A percentile compares a stretch with the other conserved stretches of the same genome.
These are phyloP conservation scores for Silene conica DNA, from an alignment of 148 eudicot species.

Conservation along the genomic window DNA sequence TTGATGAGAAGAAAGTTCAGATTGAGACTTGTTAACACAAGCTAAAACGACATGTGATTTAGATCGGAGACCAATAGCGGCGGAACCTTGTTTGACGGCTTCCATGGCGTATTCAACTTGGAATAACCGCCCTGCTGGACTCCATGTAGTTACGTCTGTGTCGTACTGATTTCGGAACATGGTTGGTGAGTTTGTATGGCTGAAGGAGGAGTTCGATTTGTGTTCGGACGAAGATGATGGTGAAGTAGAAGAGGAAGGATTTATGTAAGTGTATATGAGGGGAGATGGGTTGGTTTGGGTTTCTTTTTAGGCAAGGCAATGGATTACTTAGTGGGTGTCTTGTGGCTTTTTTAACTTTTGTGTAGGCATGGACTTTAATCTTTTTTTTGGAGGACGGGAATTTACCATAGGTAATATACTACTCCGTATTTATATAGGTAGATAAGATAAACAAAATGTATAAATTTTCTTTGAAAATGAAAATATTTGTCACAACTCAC, in stretches of 20 bases:
- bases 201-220: neutral
- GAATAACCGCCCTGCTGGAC: slow-evolving; percentile 82
- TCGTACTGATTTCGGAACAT: slow-evolving; percentile 99
- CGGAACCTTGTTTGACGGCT: slow-evolving; percentile 97
- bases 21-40: slow-evolving; percentile 78
- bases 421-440: too few species aligned
- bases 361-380: too few species aligned
- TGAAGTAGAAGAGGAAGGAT: neutral
- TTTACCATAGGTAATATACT: too few species aligned
- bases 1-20: slow-evolving; percentile 92
- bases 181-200: neutral
- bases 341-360: neutral
- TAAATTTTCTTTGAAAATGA: too few species aligned
- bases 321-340: neutral
- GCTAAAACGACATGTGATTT: slow-evolving; percentile 78
- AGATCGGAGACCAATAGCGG: slow-evolving; percentile 89
- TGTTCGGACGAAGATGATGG: neutral
- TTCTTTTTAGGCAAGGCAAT: slow-evolving; percentile 16
- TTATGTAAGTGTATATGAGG: neutral
- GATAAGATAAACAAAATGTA: too few species aligned
- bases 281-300: neutral
- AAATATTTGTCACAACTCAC: too few species aligned
- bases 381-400: too few species aligned
- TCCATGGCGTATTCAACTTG: slow-evolving; percentile 99
- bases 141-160: slow-evolving; percentile 98